Conservation (phyloP, 148 eudicot genomes). For the Silene conica region DNA sequence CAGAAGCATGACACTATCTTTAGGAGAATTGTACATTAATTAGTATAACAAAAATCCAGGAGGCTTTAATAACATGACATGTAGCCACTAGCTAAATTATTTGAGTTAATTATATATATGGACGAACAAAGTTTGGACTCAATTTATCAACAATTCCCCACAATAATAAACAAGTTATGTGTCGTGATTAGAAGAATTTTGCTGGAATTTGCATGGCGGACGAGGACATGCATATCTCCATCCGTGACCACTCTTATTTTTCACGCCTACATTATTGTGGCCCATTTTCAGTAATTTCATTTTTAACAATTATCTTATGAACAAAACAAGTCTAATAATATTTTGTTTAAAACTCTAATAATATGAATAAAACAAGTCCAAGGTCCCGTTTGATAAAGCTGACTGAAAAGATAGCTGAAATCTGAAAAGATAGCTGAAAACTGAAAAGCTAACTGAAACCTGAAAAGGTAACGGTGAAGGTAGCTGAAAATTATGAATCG, state of each 20-base stretch:
- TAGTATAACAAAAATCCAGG: neutral
- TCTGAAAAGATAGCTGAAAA: no score
- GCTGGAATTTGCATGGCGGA: neutral
- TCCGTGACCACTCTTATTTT: slow-evolving; percentile 16
- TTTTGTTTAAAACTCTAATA: no score
- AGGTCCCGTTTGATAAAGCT: no score
- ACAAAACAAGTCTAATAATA: no score
- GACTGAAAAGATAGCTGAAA: no score
- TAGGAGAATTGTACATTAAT: neutral
- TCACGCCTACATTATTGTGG: neutral
- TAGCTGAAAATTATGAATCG: no score
- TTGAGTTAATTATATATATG: neutral
- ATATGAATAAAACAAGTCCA: no score
- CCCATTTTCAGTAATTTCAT: neutral
- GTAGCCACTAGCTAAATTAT: neutral
- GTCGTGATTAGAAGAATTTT: neutral
- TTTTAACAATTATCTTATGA: no score
- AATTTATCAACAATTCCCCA: neutral
- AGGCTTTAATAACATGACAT: neutral
- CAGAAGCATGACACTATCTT: neutral
- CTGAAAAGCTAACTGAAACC: no score
- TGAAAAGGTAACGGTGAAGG: no score
- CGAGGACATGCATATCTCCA: slow-evolving; percentile 5
- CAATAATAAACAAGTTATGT: neutral
- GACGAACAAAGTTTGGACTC: neutral